Base-by-base conservation (phyloP, 805 yeast genomes). In the Komagataella ulmi region DNA sequence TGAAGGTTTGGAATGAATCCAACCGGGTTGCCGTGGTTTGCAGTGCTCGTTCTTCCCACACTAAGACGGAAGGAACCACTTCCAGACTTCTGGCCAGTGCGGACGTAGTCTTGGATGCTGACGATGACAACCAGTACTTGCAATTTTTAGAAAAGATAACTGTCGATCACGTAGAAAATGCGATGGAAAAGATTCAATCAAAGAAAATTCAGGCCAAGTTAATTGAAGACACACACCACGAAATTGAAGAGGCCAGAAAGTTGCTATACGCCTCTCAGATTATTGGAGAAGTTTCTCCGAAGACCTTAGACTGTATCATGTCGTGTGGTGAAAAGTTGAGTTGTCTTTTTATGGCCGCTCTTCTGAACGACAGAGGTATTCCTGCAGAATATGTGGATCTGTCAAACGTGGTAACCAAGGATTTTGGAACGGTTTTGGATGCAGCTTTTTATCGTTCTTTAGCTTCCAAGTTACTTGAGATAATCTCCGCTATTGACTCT, bases 1-100 rank as follows among this genome's bases (percentile, higher is more conserved):
- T 93, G 49, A 80, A 80, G 61, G 78, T 73, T 21, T 88, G 80
- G 63, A 71, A 81, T 43, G 68, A 75, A 45, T 68, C 70, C 48
- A 75, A 74, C 57, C 75, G 83, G 52, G 96, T 90, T 14, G 97
- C 95, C 2, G 95, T 91, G 21, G 99, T 93, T 2, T 93, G 99
- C 66, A 85, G 95, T 40, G 99, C 99, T 2, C 77, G 99, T 57
- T 88, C 97, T 12, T 81, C 96, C 1, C 77, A 85, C 55, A 85
- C 96, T 45, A 93, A 93, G 64, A 80, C 88, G 19, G 97, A 91
- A 65, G 99, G 99, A 50, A 93, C 99, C 47, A 93, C 99, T 4
- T 85, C 95, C 2, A 71, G 98, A 57, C 73, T 93, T 21, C 67
- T 93, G 45, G 68, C 75, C 46, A 87, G 97, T n/a, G 91, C 97